Percentiles rank a stretch among this genome's conserved stretches.
Evolutionary conservation across 129 eudicot genomes (phyloP).

Genomic region (Chrysanthemum seticuspe): DNA sequence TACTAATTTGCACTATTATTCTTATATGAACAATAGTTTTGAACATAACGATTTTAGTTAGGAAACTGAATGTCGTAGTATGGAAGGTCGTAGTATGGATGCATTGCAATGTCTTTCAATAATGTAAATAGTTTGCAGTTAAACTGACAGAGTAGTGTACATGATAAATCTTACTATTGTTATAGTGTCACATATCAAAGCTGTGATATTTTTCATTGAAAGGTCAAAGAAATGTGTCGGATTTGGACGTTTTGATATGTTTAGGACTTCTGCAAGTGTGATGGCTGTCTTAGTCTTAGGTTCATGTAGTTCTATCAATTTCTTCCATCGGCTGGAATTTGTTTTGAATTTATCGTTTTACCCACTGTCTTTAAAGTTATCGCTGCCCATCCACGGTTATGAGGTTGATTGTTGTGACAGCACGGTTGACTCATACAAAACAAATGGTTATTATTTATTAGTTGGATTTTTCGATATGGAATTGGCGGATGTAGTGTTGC

Average conservation of each 20-base stretch:
- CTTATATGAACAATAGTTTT: not conserved
- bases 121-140: not conserved
- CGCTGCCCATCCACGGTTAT: constrained; percentile 88
- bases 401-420: constrained; percentile 83
- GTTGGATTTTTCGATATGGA: constrained; percentile 45
- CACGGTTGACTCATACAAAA: constrained; percentile 81
- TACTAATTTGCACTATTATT: not conserved
- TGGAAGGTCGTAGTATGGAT: not conserved
- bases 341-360: constrained; percentile 15
- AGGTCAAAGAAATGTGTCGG: no score
- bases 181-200: no score
- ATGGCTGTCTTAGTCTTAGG: constrained; percentile 14
- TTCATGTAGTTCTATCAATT: not conserved
- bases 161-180: no score
- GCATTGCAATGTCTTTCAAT: not conserved
- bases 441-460: constrained; percentile 45
- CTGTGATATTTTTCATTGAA: no score
- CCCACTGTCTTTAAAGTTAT: constrained; percentile 39
- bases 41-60: not conserved
- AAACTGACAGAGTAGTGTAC: not conserved
- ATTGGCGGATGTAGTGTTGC: constrained; percentile 52
- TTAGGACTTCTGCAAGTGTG: not conserved
- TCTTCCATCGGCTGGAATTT: constrained; percentile 20
- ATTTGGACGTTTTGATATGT: not conserved
- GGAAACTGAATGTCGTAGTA: not conserved